Conservation (phyloP, 495 filamentous ascomycete species). For the Clohesyomyces aquaticus region DNA sequence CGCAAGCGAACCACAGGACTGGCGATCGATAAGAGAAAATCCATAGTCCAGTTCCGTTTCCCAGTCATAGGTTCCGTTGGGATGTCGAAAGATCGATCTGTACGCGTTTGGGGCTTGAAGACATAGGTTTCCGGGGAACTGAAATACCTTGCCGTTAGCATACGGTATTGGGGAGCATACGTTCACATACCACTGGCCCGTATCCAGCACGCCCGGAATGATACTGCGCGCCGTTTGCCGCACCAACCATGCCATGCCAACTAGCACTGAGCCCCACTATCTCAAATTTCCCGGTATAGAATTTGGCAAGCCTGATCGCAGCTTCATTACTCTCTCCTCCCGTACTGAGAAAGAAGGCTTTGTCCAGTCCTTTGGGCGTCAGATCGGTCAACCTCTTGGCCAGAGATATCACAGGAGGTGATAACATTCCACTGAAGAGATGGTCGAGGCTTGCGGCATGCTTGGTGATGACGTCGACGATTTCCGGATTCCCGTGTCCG, state of each 20-base stretch:
- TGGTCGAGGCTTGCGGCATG: slow-evolving; percentile 56
- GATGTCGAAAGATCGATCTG: slow-evolving; percentile 55
- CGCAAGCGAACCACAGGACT: slow-evolving; percentile 59
- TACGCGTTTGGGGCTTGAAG: slow-evolving; percentile 61
- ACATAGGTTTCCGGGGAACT: slow-evolving; percentile 49
- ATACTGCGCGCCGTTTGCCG: slow-evolving; percentile 53
- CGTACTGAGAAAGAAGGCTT: slow-evolving; percentile 59
- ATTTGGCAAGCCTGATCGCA: slow-evolving; percentile 60
- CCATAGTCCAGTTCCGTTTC: slow-evolving; percentile 59
- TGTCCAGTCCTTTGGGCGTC: slow-evolving; percentile 54
- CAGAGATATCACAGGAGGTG: slow-evolving; percentile 55
- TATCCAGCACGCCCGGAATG: slow-evolving; percentile 53
- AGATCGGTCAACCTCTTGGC: slow-evolving; percentile 52
- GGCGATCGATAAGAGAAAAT: slow-evolving; percentile 57
- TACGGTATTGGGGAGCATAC: background rate
- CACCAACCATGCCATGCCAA: slow-evolving; percentile 59
- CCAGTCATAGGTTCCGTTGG: slow-evolving; percentile 61
- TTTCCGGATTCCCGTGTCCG: slow-evolving; percentile 62
- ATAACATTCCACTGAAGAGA: slow-evolving; percentile 59
- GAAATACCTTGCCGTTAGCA: too few relatives aligned
- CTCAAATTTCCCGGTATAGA: slow-evolving; percentile 61
- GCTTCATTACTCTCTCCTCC: slow-evolving; percentile 61
- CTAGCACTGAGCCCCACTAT: slow-evolving; percentile 58
- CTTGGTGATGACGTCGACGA: slow-evolving; percentile 53
- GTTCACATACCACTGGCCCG: slow-evolving; percentile 47